A percentile compares a stretch with the other conserved stretches of the same genome.
These are phyloP conservation scores for Melocanna baccifera DNA, from an alignment of 176 grass and related monocot genomes.

Conservation along the genomic window DNA sequence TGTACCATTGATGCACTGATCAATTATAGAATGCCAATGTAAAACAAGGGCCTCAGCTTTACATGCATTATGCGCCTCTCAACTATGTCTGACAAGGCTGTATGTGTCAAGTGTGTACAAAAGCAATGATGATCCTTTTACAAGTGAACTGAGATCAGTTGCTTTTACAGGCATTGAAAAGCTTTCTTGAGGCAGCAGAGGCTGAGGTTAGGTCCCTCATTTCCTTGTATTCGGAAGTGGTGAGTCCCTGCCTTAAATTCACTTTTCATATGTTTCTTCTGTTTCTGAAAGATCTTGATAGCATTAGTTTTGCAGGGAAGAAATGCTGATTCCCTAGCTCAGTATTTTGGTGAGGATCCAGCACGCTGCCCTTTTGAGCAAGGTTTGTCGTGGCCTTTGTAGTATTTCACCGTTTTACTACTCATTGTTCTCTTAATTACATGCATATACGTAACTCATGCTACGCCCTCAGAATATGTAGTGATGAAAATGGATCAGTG, in stretches of 20 bases:
- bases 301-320: constrained; percentile 63
- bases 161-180: constrained; percentile 78
- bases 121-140: constrained; percentile 11
- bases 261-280: constrained; percentile 2
- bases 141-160: constrained; percentile 7
- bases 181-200: constrained; percentile 90
- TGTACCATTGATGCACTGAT: neutral
- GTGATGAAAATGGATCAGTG: neutral
- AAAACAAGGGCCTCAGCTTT: constrained; percentile 1
- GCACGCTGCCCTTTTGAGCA: constrained; percentile 94
- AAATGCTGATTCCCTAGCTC: constrained; percentile 93
- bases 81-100: neutral
- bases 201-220: constrained; percentile 92
- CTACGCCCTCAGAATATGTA: neutral
- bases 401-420: constrained; percentile 13
- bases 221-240: constrained; percentile 97
- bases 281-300: constrained; percentile 21
- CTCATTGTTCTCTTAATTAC: neutral
- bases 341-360: constrained; percentile 99
- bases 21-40: neutral
- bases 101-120: neutral
- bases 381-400: constrained; percentile 48
- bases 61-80: neutral
- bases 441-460: neutral
- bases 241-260: constrained; percentile 44